phyloP scores from a whole-genome alignment of 163 green algal species.

The Scenedesmus sp. region DNA sequence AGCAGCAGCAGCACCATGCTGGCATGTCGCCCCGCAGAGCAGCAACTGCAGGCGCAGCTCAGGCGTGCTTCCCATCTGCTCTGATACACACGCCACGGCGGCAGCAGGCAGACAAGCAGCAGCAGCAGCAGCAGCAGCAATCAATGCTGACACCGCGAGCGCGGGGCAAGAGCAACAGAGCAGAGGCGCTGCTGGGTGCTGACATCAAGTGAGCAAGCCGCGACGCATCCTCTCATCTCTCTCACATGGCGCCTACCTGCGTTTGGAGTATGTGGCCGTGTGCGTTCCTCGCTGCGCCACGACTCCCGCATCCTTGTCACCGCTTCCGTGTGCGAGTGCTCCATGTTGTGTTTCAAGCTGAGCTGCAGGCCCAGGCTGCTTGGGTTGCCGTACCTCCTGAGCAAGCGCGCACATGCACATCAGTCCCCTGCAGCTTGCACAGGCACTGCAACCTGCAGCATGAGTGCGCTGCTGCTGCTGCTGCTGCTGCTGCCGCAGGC shows the following conservation, averaged over 20 bases:
- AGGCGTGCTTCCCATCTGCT: not conserved
- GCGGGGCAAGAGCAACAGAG: slow-evolving; percentile 21
- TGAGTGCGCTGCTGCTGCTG: not conserved
- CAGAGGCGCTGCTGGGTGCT: slow-evolving; percentile 34
- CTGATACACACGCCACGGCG: not conserved
- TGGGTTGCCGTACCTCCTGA: no score
- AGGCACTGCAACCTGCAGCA: not conserved
- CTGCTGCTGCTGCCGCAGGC: slow-evolving; percentile 20
- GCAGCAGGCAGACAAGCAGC: slow-evolving; percentile 9
- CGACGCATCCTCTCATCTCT: no score
- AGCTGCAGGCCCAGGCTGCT: no score
- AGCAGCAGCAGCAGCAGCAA: slow-evolving; percentile 25
- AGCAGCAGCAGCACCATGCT: slow-evolving; percentile 33
- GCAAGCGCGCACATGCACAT: no score
- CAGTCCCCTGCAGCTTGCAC: no score
- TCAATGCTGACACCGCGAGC: slow-evolving; percentile 16
- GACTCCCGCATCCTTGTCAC: no score
- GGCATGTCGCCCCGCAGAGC: not conserved
- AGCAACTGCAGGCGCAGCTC: not conserved
- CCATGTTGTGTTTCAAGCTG: no score
- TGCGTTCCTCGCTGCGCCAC: not conserved
- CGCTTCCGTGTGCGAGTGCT: no score
- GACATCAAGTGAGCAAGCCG: slow-evolving; percentile 16
- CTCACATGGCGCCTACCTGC: no score
- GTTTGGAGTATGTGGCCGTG: not conserved